Base-by-base conservation (phyloP, 495 filamentous ascomycete species). In the Penicillium tannophilum region DNA sequence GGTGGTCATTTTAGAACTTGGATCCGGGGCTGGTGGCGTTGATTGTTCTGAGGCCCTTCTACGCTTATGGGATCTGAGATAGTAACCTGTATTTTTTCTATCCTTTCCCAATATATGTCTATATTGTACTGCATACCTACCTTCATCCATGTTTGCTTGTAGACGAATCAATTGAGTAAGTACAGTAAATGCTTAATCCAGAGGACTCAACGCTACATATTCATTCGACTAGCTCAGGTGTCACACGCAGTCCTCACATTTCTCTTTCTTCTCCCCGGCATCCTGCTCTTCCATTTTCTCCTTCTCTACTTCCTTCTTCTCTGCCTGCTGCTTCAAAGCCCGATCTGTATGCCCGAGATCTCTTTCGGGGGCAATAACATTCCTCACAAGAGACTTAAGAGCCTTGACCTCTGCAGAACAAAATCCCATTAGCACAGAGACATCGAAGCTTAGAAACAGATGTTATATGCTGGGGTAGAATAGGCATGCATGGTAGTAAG, bases 311-410 rank as follows among this genome's bases (percentile, higher is more conserved):
- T 62, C 54, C 50, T 59, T 33, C 47, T 45, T 61, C 63, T 54
- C 50, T 28, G 47, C 61, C 46, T 59, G 42, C 30, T 60, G 52
- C 61, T 65, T 75, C 64, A 78, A 65, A 0, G 76, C 76, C 55
- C 82, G 76, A 71, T 92, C 90, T 3, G 91, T 87, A 79, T 98
- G 94, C 1, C 94, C 94, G 56, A 98, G 72, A 69, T 91, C 81
- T 59, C 88, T 79, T 0, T 70, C 73, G 0, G 94, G 94, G 54
- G 92, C 84, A 60, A 97, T 87, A 39, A 90, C 79, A 78, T 97
- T 88, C 46, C 94, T 77, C 6, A 98, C 88, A n/a, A 86, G 80
- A 19, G 89, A 82, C 73, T 98, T 98, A n/a, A 98, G 84, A 56
- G 89, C 81, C 71, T 96, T 94, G 11, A 89, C 89, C 71, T 95